These are phyloP conservation scores for Mortierella sp. DNA, from an alignment of 371 early-diverging fungal species.

Conservation along the genomic window DNA sequence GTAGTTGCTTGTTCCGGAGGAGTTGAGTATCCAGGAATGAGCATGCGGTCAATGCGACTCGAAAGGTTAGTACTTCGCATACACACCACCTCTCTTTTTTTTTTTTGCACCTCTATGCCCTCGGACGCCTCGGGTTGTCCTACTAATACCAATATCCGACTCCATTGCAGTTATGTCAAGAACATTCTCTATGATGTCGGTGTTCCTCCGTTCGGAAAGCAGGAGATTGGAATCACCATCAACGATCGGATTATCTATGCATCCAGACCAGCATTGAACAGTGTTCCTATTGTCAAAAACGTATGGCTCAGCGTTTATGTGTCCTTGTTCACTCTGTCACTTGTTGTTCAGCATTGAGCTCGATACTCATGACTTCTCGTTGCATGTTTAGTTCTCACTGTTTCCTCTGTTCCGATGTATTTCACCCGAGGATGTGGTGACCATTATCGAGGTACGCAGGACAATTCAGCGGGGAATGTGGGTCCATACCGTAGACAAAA, in stretches of 20 bases:
- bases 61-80: constrained; percentile 56
- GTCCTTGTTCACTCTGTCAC: too few relatives aligned
- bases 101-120: too few relatives aligned
- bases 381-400: constrained; percentile 72
- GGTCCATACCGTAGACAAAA: neutral
- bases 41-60: constrained; percentile 55
- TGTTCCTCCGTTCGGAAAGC: constrained; percentile 84
- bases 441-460: constrained; percentile 64
- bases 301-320: constrained; percentile 77
- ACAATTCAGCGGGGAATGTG: neutral
- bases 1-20: constrained; percentile 70
- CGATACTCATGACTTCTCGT: neutral
- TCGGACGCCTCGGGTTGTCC: constrained; percentile 7
- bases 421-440: constrained; percentile 76
- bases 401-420: constrained; percentile 81
- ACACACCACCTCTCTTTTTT: neutral
- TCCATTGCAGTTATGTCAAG: constrained; percentile 58
- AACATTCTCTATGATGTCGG: constrained; percentile 82
- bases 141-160: neutral
- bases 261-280: constrained; percentile 81
- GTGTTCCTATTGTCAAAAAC: constrained; percentile 80
- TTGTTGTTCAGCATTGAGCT: too few relatives aligned
- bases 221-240: constrained; percentile 77
- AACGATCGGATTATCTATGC: constrained; percentile 73
- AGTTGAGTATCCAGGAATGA: constrained; percentile 57